Percentiles rank a stretch among this genome's conserved stretches.
These are phyloP conservation scores for Thermomyces lanuginosus DNA, from an alignment of 2,329 filamentous ascomycete genomes.

Conservation along the genomic window DNA sequence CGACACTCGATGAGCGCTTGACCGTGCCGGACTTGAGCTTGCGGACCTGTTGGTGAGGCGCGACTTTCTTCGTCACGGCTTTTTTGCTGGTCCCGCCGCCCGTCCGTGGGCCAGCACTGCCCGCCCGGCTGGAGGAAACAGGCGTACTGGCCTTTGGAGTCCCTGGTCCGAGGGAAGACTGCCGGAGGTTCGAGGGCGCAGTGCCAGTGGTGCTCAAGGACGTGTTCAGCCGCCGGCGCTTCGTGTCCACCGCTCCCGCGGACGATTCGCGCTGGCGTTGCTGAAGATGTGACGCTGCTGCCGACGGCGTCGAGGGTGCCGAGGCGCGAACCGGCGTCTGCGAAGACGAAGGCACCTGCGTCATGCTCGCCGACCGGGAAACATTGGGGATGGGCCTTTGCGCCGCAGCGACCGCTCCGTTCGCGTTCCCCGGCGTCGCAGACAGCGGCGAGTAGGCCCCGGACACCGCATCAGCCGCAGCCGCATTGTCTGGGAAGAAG, in stretches of 20 bases:
- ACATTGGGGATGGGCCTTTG: slow-evolving; percentile 29
- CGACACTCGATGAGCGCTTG: slow-evolving; percentile 29
- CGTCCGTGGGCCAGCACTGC: slow-evolving; percentile 40
- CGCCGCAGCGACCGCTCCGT: slow-evolving; percentile 36
- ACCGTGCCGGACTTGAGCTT: slow-evolving; percentile 20
- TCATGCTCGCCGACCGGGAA: slow-evolving; percentile 17
- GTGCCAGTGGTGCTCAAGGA: slow-evolving; percentile 38
- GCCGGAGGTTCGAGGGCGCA: slow-evolving; percentile 39
- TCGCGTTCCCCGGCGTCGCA: slow-evolving; percentile 39
- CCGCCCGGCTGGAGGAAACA: slow-evolving; percentile 36
- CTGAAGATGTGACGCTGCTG: slow-evolving; percentile 24
- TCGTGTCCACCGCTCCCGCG: slow-evolving; percentile 37
- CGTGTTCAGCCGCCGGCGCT: slow-evolving; percentile 41
- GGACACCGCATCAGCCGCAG: slow-evolving; percentile 20
- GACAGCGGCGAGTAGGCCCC: slow-evolving; percentile 35
- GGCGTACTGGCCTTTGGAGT: slow-evolving; percentile 45
- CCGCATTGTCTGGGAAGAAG: slow-evolving; percentile 31
- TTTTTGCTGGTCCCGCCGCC: slow-evolving; percentile 27
- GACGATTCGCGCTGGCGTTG: slow-evolving; percentile 40
- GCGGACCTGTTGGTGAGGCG: slow-evolving; percentile 36
- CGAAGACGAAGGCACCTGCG: slow-evolving; percentile 25
- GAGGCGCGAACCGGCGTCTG: slow-evolving; percentile 25
- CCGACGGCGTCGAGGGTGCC: slow-evolving; percentile 29
- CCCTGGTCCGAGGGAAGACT: slow-evolving; percentile 46
- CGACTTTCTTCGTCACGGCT: slow-evolving; percentile 36